phyloP scores from a whole-genome alignment of 441 rosid genomes.

The Gossypium trilobum region DNA sequence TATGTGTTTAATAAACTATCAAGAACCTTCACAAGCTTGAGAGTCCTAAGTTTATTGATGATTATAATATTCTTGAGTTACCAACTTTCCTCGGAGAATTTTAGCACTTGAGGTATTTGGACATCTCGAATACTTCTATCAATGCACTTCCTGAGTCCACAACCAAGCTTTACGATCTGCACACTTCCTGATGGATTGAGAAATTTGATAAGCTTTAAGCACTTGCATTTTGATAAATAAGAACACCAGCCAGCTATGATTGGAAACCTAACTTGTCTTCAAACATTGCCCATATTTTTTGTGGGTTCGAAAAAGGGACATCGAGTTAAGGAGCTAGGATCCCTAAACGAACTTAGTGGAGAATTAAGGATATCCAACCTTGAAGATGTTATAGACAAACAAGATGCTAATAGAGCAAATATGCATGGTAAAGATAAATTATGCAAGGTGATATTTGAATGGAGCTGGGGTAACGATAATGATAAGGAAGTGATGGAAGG shows the following conservation, averaged over 20 bases:
- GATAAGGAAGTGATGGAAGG: conserved; percentile 21
- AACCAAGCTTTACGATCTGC: conserved; percentile 20
- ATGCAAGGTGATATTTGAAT: not conserved
- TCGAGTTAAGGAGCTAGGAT: conserved; percentile 14
- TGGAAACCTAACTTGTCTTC: not conserved
- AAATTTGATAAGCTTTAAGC: conserved; percentile 21
- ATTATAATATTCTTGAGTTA: not conserved
- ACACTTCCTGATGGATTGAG: conserved; percentile 12
- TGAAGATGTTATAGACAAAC: not conserved
- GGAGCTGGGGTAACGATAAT: not conserved
- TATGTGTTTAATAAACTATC: not conserved
- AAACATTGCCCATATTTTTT: conserved; percentile 15
- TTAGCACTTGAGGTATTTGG: conserved; percentile 15
- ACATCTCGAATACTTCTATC: conserved; percentile 14
- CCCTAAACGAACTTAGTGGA: conserved; percentile 8
- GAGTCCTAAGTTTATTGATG: conserved; percentile 6
- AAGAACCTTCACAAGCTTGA: conserved; percentile 11
- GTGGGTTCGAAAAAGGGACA: not conserved
- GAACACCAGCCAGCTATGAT: not conserved
- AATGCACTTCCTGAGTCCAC: conserved; percentile 9
- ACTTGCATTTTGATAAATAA: conserved; percentile 11
- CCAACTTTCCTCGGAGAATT: conserved; percentile 1
- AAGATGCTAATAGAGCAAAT: not conserved
- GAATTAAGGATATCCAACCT: not conserved
- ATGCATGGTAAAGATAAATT: not conserved